Evolutionary conservation across 2,329 filamentous ascomycete species (phyloP).

Genomic region (Fusarium humuli): DNA sequence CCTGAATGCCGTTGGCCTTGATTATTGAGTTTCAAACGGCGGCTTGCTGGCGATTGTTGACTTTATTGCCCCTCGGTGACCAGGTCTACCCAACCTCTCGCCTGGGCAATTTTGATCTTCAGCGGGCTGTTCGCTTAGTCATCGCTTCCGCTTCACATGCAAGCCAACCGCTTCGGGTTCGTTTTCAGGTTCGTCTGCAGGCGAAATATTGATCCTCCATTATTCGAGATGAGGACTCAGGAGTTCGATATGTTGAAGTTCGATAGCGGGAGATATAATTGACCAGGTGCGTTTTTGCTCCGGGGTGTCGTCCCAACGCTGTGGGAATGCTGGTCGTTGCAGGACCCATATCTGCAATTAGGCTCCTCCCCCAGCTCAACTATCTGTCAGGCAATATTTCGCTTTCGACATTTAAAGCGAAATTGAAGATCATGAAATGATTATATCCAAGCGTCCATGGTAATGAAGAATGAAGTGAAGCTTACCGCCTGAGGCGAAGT

Average conservation of each 20-base stretch:
- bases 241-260: background rate
- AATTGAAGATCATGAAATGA: background rate
- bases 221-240: background rate
- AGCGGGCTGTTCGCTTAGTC: conserved; percentile 25
- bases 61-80: conserved; percentile 7
- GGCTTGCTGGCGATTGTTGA: background rate
- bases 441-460: too few relatives aligned
- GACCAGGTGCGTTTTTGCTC: background rate
- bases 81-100: conserved; percentile 16
- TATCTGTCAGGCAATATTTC: background rate
- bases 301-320: background rate
- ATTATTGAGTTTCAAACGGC: background rate
- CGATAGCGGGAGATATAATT: background rate
- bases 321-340: background rate
- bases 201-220: background rate
- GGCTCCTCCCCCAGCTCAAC: background rate
- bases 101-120: conserved; percentile 21
- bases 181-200: too few relatives aligned
- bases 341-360: background rate
- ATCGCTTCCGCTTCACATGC: conserved; percentile 25
- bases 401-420: background rate
- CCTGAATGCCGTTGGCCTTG: background rate
- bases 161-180: background rate
- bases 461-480: background rate
- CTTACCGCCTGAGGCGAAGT: rapidly evolving